Evolutionary conservation across 768 basidiomycete species (phyloP).

Genomic region (Trametes villosa): DNA sequence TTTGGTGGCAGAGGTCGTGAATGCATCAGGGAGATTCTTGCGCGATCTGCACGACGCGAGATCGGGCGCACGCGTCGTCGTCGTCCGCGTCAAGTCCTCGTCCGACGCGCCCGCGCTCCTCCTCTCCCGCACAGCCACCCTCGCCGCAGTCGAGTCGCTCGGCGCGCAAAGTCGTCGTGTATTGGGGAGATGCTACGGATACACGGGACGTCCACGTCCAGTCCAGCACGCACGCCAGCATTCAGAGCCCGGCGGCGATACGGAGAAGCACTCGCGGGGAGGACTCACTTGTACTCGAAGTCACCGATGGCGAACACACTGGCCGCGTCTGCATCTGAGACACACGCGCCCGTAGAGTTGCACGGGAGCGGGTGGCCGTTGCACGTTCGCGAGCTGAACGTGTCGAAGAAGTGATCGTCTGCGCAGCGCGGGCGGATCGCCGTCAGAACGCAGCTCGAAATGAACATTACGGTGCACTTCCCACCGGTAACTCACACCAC

Average conservation of each 20-base stretch:
- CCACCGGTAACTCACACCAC: slow-evolving; percentile 46
- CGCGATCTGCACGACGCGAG: too few species aligned
- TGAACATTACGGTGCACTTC: background rate
- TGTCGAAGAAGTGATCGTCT: slow-evolving; percentile 58
- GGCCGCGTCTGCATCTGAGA: slow-evolving; percentile 43
- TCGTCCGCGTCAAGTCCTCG: too few species aligned
- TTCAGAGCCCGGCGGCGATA: background rate
- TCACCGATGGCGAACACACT: slow-evolving; percentile 44
- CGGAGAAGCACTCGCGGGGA: background rate
- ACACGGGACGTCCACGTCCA: too few species aligned
- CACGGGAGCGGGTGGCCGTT: slow-evolving; percentile 50
- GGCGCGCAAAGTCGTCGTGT: too few species aligned
- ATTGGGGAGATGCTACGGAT: too few species aligned
- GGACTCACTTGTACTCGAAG: slow-evolving; percentile 45
- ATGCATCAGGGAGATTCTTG: too few species aligned
- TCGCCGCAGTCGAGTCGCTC: too few species aligned
- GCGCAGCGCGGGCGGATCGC: background rate
- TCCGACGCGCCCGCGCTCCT: too few species aligned
- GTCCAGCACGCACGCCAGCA: too few species aligned
- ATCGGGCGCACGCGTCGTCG: too few species aligned
- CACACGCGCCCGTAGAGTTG: slow-evolving; percentile 45
- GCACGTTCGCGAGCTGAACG: slow-evolving; percentile 53
- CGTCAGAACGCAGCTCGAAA: background rate
- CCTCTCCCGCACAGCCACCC: too few species aligned
- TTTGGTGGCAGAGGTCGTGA: too few species aligned